Conservation (phyloP, 768 basidiomycete species). For the Pisolithus sp. region DNA sequence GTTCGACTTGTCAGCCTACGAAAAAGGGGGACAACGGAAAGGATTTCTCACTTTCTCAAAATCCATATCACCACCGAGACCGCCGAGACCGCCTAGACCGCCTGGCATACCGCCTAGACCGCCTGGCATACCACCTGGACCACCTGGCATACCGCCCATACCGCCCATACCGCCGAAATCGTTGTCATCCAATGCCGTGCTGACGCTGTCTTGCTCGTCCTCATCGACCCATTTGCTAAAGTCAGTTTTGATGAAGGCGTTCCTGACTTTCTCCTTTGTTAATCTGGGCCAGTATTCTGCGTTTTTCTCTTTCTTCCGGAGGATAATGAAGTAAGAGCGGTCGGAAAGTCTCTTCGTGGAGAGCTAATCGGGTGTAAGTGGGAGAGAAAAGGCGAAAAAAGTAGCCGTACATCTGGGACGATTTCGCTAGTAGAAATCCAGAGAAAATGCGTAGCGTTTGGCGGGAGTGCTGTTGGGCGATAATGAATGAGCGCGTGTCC, state of each 20-base stretch:
- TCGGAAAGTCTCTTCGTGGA: conserved; percentile 50
- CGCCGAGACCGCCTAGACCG: too few relatives aligned
- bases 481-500: conserved; percentile 16
- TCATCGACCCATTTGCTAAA: conserved; percentile 96
- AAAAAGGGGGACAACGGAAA: conserved; percentile 3
- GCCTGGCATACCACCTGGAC: conserved; percentile 36
- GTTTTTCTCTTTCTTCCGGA: conserved; percentile 76
- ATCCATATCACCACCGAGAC: conserved; percentile 54
- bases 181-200: conserved; percentile 26
- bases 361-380: conserved; percentile 7
- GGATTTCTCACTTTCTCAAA: conserved; percentile 47
- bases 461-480: conserved; percentile 27
- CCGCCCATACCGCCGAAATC: background rate
- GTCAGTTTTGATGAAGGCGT: conserved; percentile 86
- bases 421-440: conserved; percentile 76
- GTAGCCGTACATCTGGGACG: conserved; percentile 54
- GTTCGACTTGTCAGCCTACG: conserved; percentile 6
- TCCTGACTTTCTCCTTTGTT: conserved; percentile 81
- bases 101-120: conserved; percentile 38
- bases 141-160: background rate
- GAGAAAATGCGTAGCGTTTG: conserved; percentile 65
- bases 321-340: conserved; percentile 57
- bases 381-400: background rate
- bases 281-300: conserved; percentile 89
- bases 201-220: conserved; percentile 80